phyloP scores from a whole-genome alignment of 1,284 basidiomycete genomes.

The Ustilago lituana region DNA sequence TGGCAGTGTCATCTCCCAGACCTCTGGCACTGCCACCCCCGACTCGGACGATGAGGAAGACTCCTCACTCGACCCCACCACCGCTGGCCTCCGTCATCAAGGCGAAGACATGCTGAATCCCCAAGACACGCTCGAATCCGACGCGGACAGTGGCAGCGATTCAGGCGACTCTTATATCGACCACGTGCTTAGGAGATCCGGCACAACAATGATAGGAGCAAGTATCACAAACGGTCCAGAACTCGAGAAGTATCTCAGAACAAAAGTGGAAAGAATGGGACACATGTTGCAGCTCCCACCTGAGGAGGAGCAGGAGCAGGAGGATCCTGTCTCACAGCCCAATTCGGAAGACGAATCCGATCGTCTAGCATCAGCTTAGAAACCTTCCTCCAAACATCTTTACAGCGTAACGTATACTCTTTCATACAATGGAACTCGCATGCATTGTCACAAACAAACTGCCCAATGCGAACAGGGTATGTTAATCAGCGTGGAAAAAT shows the following conservation, averaged over 20 bases:
- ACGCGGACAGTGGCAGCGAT: conserved; percentile 29
- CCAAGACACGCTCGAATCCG: conserved; percentile 13
- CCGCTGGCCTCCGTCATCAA: conserved; percentile 23
- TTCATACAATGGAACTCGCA: too few relatives aligned
- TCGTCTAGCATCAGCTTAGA: neutral
- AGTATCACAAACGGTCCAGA: conserved; percentile 83
- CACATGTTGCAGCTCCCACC: conserved; percentile 80
- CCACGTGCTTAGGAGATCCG: conserved; percentile 71
- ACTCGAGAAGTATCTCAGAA: conserved; percentile 92
- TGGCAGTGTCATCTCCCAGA: conserved; percentile 39
- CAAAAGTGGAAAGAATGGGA: conserved; percentile 96
- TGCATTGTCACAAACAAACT: too few relatives aligned
- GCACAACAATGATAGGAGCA: conserved; percentile 85
- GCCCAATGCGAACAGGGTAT: too few relatives aligned
- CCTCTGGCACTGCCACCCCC: too few relatives aligned
- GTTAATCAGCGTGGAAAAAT: too few relatives aligned
- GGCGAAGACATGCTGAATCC: conserved; percentile 28
- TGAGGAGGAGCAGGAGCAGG: neutral
- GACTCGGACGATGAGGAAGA: too few relatives aligned
- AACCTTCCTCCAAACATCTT: too few relatives aligned
- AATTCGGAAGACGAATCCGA: conserved; percentile 24
- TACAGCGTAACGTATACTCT: too few relatives aligned
- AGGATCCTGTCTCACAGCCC: conserved; percentile 27
- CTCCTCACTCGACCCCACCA: conserved; percentile 18
- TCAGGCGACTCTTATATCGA: conserved; percentile 58